phyloP scores from a whole-genome alignment of 108 stramenopile species.

The Fistulifera solaris region DNA sequence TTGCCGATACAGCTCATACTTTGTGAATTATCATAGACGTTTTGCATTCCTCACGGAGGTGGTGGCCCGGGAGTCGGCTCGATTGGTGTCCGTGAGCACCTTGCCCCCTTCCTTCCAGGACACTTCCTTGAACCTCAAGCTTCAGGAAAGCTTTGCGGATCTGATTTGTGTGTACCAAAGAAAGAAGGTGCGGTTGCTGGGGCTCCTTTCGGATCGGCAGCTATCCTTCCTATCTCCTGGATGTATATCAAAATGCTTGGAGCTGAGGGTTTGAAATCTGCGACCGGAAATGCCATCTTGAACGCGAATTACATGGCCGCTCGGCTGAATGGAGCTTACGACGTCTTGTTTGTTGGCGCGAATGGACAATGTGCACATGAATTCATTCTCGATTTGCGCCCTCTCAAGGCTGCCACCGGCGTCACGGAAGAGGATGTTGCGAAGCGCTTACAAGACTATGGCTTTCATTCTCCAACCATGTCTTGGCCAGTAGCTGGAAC shows the following conservation, averaged over 20 bases:
- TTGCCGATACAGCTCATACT: too few relatives aligned
- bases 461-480: slow-evolving; percentile 99
- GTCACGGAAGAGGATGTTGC: slow-evolving; percentile 97
- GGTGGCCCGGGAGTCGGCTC: slow-evolving; percentile 98
- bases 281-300: slow-evolving; percentile 92
- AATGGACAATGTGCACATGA: slow-evolving; percentile 99
- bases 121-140: slow-evolving; percentile 84
- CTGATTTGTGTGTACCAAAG: slow-evolving; percentile 72
- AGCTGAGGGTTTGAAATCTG: slow-evolving; percentile 78
- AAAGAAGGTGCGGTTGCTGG: slow-evolving; percentile 75
- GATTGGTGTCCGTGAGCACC: slow-evolving; percentile 91
- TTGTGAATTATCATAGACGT: slow-evolving; percentile 34
- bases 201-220: slow-evolving; percentile 97
- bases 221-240: slow-evolving; percentile 98
- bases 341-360: slow-evolving; percentile 84
- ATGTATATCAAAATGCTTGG: slow-evolving; percentile 99
- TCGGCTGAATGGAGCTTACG: slow-evolving; percentile 82
- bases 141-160: slow-evolving; percentile 71
- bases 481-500: slow-evolving; percentile 99
- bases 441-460: slow-evolving; percentile 96
- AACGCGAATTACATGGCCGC: slow-evolving; percentile 99
- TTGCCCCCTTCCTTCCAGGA: slow-evolving; percentile 97
- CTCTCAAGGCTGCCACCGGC: slow-evolving; percentile 85
- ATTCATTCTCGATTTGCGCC: slow-evolving; percentile 96
- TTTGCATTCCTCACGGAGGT: slow-evolving; percentile 99